Evolutionary conservation across 257 asterid species (phyloP), one percentile per base, ranked within the genome.

Genomic region (Fraxinus cuspidata): DNA sequence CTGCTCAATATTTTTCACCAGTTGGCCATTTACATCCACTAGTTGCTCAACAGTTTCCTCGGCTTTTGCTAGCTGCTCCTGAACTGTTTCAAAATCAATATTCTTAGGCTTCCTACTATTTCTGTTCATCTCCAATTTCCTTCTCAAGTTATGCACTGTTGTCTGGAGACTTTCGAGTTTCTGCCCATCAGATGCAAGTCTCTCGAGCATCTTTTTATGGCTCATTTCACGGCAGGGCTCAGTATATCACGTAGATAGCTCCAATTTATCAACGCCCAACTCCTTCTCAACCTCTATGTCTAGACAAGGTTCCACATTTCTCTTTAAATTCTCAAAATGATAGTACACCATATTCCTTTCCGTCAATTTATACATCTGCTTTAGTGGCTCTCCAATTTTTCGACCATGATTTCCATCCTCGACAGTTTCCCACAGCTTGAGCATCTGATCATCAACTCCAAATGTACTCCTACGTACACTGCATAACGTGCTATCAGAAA

Each of bases 381-480:
- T 84, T 15, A 81, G 86, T 2, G 89, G 88, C 64, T 86, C 86
- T 3, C 88, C 89, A 23, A 85, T 77, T 42, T 83, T 83, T 23
- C 81, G 88, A 49, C 79, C 88, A 40, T 73, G 85, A 53, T 67
- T 78, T 47, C 74, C 81, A 9, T 79, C 84, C 72, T 89, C 97
- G 1, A 86, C 88, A 65, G 93, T 83, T 80, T 95, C 96, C 98
- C 94, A 90, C 7, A 91, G 89, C 87, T 89, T 96, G 4, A 93
- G 97, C 94, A 95, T 93, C 77, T 81, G 85, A 86, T 95, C 97
- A 27, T 90, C 92, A 8, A 76, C 71, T 79, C 89, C 84, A 65
- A 65, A 76, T 28, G 68, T 79, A 35, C 79, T 88, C 82, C 82
- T 81, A 25, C 74, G 79, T 63, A 75, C 56, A 47, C 85, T 83